Percentiles rank a stretch among this genome's conserved stretches.
phyloP scores from a whole-genome alignment of 108 stramenopile genomes.

The Ochromonas danica region DNA sequence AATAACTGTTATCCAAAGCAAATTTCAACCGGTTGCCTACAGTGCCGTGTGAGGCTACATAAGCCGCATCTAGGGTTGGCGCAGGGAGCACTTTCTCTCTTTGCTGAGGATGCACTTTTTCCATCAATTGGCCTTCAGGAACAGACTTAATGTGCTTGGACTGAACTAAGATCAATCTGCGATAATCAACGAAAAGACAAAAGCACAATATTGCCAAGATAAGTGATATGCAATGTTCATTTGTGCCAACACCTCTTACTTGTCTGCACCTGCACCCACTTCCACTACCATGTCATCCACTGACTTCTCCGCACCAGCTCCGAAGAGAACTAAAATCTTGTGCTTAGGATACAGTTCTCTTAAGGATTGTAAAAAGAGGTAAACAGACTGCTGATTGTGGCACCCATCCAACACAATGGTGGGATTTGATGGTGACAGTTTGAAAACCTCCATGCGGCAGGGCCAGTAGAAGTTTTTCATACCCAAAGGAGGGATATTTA shows the following conservation, averaged over 20 bases:
- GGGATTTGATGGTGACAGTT: neutral
- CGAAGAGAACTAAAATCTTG: neutral
- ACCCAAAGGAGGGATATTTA: neutral
- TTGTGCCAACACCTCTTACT: too few species aligned
- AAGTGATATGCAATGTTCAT: too few species aligned
- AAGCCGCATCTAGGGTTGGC: neutral
- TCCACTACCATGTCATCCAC: constrained; percentile 1
- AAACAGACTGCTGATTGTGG: neutral
- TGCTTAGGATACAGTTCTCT: neutral
- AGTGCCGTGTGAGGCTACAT: neutral
- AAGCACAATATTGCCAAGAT: too few species aligned
- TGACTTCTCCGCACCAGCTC: constrained; percentile 2
- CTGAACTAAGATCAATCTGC: neutral
- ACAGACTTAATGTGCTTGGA: neutral
- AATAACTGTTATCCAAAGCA: too few species aligned
- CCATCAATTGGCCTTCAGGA: neutral
- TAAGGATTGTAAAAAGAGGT: neutral
- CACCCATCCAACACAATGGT: constrained; percentile 24
- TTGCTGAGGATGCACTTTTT: neutral
- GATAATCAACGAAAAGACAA: neutral
- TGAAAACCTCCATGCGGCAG: constrained; percentile 18
- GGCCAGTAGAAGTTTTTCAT: constrained; percentile 18
- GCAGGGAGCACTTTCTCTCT: neutral
- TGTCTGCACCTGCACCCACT: too few species aligned
- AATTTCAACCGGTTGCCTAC: neutral